These are phyloP conservation scores for Neodidymelliopsis sp. DNA, from an alignment of 2,329 filamentous ascomycete species.

Conservation along the genomic window DNA sequence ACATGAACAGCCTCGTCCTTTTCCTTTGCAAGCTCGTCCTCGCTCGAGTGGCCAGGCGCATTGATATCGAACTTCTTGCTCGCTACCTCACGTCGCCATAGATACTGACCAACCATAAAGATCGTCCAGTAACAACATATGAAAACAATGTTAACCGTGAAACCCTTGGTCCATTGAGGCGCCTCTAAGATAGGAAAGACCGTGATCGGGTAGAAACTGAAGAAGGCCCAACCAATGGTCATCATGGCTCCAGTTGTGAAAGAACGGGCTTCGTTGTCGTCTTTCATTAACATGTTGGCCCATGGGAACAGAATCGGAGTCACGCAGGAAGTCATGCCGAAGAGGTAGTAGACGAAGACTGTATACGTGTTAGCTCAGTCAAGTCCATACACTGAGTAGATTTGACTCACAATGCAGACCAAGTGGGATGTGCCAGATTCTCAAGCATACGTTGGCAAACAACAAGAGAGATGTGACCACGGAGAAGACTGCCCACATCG, in stretches of 20 bases:
- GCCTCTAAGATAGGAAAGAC: conserved; percentile 41
- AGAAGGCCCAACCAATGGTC: conserved; percentile 42
- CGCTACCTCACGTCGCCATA: conserved; percentile 34
- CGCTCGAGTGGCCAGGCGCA: conserved; percentile 8
- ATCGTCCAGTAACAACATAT: conserved; percentile 39
- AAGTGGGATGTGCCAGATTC: conserved; percentile 56
- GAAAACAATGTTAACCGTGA: conserved; percentile 34
- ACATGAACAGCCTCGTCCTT: conserved; percentile 15
- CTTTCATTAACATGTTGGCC: conserved; percentile 36
- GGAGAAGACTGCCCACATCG: conserved; percentile 56
- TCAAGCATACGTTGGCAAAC: conserved; percentile 55
- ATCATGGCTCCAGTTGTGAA: conserved; percentile 50
- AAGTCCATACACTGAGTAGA: no score
- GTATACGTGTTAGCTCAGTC: conserved; percentile 5
- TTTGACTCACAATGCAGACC: conserved; percentile 40
- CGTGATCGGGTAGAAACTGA: conserved; percentile 39
- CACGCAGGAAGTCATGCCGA: conserved; percentile 35
- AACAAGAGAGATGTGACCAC: conserved; percentile 46
- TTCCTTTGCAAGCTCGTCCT: conserved; percentile 13
- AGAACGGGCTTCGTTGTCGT: conserved; percentile 52
- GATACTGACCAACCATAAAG: conserved; percentile 42
- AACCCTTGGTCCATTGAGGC: conserved; percentile 40
- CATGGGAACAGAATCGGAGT: conserved; percentile 37
- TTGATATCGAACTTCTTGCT: conserved; percentile 7
- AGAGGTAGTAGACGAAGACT: conserved; percentile 36